Base-by-base conservation (phyloP, 2,329 filamentous ascomycete genomes). In the Alternaria brassicae region DNA sequence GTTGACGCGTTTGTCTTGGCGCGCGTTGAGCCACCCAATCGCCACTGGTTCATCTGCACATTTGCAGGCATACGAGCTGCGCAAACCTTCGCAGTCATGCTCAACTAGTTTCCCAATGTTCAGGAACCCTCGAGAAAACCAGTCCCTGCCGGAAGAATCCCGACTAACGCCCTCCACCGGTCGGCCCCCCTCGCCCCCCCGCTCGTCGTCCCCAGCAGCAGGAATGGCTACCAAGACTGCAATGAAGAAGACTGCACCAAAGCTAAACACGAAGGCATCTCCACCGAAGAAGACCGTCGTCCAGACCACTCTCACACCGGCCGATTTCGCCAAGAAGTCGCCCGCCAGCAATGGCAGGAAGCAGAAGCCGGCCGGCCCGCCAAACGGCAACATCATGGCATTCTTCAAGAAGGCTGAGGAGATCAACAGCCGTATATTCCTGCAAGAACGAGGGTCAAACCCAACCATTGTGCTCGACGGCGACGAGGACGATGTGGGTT, bases 351-450 rank as follows among this genome's bases (percentile, higher is more conserved):
- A 65, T 62, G 71, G 64, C 50, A 72, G 69, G 39, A 82, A 80
- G 65, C 62, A 72, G n/a, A 79, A 77, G 53, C 67, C 73, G 13
- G 76, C 75, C 30, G 70, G 69, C 13, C 78, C 80, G 53, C 73
- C 77, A 19, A 85, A 85, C 65, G 79, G 79, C 45, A 85, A 82
- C 62, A 85, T 85, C 59, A 76, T 84, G 72, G 79, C 77, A 47
- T 85, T 85, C 69, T 85, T 85, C 76, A 83, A 83, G 68, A 85
- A 84, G 72, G 73, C 80, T 1, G 82, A 81, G 44, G 75, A 79
- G 47, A 76, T 77, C 23, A 77, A 74, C 53, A 74, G 68, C 50
- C 71, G 69, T 6, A 72, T 80, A 30, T 80, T 80, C 30, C 17
- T 79, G 17, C 68, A 76, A 30, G 76, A 76, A n/a, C 65, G 67